A percentile compares a stretch with the other conserved stretches of the same genome.
Evolutionary conservation across 2,329 filamentous ascomycete genomes (phyloP).

Genomic region (Monosporascus sp.): DNA sequence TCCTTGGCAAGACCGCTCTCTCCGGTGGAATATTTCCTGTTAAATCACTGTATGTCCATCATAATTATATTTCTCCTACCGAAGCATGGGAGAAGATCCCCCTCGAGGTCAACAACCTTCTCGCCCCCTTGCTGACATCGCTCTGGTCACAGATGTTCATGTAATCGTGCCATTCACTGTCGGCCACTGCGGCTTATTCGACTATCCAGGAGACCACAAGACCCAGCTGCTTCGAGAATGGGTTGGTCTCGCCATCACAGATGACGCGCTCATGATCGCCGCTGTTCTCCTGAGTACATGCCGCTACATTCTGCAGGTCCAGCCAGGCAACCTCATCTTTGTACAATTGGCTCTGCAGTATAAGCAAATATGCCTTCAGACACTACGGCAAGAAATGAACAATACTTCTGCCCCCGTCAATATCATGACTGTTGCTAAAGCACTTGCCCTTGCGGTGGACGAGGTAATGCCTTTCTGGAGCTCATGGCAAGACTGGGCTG

Average conservation of each 20-base stretch:
- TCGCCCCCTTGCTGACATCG: neutral
- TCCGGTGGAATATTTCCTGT: slow-evolving; percentile 1
- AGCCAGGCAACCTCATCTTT: slow-evolving; percentile 5
- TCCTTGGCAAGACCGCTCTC: neutral
- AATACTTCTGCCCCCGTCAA: neutral
- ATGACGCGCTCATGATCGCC: neutral
- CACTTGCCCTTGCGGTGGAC: slow-evolving; percentile 3
- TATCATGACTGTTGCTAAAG: slow-evolving; percentile 2
- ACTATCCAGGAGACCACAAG: neutral
- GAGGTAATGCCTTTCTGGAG: slow-evolving; percentile 2
- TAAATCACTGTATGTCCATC: slow-evolving; percentile 3
- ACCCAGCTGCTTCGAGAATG: neutral
- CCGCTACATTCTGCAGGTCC: neutral
- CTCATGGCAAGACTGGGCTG: neutral
- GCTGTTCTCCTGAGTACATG: neutral
- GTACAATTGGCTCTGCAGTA: neutral
- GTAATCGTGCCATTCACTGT: neutral
- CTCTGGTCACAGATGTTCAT: slow-evolving; percentile 2
- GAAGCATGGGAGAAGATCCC: neutral
- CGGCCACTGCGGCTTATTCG: neutral
- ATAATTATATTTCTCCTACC: neutral
- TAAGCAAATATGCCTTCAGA: neutral
- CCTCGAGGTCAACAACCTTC: neutral
- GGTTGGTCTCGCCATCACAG: neutral
- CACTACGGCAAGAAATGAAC: slow-evolving; percentile 1